Conservation (phyloP, 345 rosid genomes). For the Moringa oleifera region DNA sequence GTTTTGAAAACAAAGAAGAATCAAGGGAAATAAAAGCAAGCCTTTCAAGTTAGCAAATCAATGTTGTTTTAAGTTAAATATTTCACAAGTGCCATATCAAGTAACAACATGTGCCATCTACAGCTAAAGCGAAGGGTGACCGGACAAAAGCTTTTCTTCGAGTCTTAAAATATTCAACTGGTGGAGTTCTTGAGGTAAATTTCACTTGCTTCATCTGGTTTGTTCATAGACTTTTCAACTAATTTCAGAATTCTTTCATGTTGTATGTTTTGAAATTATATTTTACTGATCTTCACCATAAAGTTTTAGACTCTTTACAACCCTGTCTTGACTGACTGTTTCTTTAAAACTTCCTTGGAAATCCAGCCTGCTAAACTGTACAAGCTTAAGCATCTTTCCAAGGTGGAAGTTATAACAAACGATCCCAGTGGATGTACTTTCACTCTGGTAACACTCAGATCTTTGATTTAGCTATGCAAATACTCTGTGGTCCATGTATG, state of each 20-base stretch:
- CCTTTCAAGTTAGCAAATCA: not conserved
- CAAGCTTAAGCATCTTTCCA: constrained; percentile 92
- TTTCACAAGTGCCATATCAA: not conserved
- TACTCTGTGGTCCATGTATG: constrained; percentile 10
- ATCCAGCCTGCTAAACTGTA: constrained; percentile 89
- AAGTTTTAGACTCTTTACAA: not conserved
- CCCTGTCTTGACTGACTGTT: constrained; percentile 13
- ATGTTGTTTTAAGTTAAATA: not conserved
- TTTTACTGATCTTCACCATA: too few relatives aligned
- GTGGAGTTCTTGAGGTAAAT: constrained; percentile 95
- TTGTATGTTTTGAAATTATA: not conserved
- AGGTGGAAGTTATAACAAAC: constrained; percentile 88
- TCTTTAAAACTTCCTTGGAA: constrained; percentile 12
- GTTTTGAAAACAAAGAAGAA: not conserved
- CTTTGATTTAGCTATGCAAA: constrained; percentile 3
- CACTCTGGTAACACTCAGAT: constrained; percentile 56
- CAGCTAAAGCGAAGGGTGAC: constrained; percentile 71
- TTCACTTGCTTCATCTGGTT: constrained; percentile 13
- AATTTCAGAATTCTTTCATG: not conserved
- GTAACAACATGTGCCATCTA: constrained; percentile 19
- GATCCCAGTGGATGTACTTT: constrained; percentile 98
- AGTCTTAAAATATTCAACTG: constrained; percentile 84
- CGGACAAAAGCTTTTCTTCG: constrained; percentile 86
- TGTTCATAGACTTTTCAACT: not conserved
- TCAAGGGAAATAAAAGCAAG: not conserved